Evolutionary conservation across 1,284 basidiomycete genomes (phyloP), one percentile per base, ranked within the genome.

Genomic region (Papiliotrema terrestris): DNA sequence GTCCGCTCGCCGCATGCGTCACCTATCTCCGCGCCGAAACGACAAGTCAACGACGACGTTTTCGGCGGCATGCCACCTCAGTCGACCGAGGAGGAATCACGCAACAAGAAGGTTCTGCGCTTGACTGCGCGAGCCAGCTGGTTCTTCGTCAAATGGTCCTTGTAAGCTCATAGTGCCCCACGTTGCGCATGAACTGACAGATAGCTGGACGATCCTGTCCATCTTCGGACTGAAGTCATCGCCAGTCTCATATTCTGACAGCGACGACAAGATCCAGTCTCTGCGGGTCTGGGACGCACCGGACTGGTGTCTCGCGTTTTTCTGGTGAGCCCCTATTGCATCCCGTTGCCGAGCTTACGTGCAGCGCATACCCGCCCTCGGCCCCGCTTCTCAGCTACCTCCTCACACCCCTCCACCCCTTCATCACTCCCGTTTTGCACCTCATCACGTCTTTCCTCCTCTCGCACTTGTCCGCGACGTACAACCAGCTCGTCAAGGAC

Each of bases 231-330:
- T 60, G 46, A 59, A 32, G 23, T 44, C 43, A 29, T 4, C 63
- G 23, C 35, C 52, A 15, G 15, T 22, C 9, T n/a, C 44, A 17
- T 46, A 41, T 17, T 9, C 13, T 8, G 36, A 32, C 2, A 32
- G 35, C 6, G 67, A 60, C 19, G 67, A 73, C 42, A 66, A 61
- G 45, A 74, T 77, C 41, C 73, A 77, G 52, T 58, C 60, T 3
- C 54, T 77, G 15, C 60, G 61, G 14, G 69, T 77, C 17, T 77
- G 75, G 75, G 74, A 77, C 56, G 74, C 75, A 8, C 71, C 69
- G 38, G 70, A 72, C 26, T 77, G 76, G 60, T 71, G 68, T 52
- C 64, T 76, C 22, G 68, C 71, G 9, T 75, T 77, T 53, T 77
- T 77, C 64, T 73, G 71, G 73, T 75, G 25, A 43, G 70, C 62